Conservation (phyloP, 1,284 basidiomycete genomes). For the Microbotryum scabiosae region DNA sequence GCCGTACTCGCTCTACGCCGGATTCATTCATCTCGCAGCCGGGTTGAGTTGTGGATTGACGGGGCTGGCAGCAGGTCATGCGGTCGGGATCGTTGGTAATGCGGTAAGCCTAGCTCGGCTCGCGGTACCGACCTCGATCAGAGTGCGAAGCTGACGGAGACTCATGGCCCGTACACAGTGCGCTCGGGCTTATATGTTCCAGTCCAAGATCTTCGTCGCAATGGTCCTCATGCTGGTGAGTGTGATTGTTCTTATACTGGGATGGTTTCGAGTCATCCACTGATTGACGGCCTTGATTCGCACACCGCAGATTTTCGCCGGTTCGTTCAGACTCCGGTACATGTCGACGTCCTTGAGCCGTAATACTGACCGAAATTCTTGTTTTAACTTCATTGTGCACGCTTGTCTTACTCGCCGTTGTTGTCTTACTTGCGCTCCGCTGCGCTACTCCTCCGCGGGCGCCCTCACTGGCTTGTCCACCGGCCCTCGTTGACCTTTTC, state of each 20-base stretch:
- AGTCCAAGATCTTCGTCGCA: constrained; percentile 81
- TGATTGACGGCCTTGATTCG: constrained; percentile 35
- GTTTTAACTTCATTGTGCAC: background rate
- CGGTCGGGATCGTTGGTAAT: constrained; percentile 94
- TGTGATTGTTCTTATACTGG: background rate
- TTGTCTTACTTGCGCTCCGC: background rate
- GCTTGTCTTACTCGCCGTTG: background rate
- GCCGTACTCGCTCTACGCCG: constrained; percentile 64
- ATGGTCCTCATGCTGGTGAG: constrained; percentile 46
- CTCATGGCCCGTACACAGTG: constrained; percentile 41
- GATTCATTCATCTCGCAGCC: constrained; percentile 90
- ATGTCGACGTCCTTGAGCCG: background rate
- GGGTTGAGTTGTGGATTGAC: constrained; percentile 86
- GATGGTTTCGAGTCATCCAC: constrained; percentile 39
- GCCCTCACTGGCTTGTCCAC: background rate
- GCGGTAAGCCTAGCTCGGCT: constrained; percentile 52
- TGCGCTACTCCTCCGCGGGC: too few relatives aligned
- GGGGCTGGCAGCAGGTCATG: constrained; percentile 91
- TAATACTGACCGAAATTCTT: background rate
- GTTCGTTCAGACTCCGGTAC: constrained; percentile 3
- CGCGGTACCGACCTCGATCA: background rate
- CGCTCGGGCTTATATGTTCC: constrained; percentile 80
- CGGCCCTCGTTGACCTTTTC: constrained; percentile 43
- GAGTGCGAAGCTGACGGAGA: constrained; percentile 11
- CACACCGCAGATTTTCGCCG: constrained; percentile 19